phyloP scores from a whole-genome alignment of 768 basidiomycete genomes.

The Flagelloscypha sp. region DNA sequence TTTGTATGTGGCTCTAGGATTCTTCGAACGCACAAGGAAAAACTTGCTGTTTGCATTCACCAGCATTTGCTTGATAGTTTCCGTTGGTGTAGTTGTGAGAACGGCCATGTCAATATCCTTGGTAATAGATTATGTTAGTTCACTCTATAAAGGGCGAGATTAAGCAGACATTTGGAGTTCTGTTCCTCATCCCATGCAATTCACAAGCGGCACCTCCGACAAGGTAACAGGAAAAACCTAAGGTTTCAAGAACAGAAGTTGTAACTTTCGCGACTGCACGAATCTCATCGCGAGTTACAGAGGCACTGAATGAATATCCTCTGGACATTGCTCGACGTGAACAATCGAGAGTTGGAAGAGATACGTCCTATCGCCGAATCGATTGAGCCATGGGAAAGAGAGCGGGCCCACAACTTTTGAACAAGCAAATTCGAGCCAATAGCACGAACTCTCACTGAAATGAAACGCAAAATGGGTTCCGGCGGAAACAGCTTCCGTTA shows the following conservation, averaged over 20 bases:
- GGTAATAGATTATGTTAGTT: conserved; percentile 8
- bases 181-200: conserved; percentile 25
- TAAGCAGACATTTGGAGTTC: conserved; percentile 27
- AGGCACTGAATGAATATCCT: too few relatives aligned
- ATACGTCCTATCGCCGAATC: too few relatives aligned
- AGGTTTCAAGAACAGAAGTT: conserved; percentile 10
- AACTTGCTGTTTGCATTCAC: conserved; percentile 22
- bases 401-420: too few relatives aligned
- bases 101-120: conserved; percentile 44
- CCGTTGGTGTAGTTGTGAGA: conserved; percentile 27
- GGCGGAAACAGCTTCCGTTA: too few relatives aligned
- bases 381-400: too few relatives aligned
- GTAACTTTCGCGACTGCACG: too few relatives aligned
- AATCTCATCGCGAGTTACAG: too few relatives aligned
- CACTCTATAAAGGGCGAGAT: conserved; percentile 5
- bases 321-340: too few relatives aligned
- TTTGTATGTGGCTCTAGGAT: conserved; percentile 30
- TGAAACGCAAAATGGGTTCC: too few relatives aligned
- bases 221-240: conserved; percentile 25
- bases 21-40: conserved; percentile 27
- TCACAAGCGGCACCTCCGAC: conserved; percentile 33
- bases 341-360: too few relatives aligned
- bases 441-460: too few relatives aligned
- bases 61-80: conserved; percentile 30
- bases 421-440: too few relatives aligned